phyloP scores from a whole-genome alignment of 2,329 filamentous ascomycete genomes.

The Botrytis byssoidea region DNA sequence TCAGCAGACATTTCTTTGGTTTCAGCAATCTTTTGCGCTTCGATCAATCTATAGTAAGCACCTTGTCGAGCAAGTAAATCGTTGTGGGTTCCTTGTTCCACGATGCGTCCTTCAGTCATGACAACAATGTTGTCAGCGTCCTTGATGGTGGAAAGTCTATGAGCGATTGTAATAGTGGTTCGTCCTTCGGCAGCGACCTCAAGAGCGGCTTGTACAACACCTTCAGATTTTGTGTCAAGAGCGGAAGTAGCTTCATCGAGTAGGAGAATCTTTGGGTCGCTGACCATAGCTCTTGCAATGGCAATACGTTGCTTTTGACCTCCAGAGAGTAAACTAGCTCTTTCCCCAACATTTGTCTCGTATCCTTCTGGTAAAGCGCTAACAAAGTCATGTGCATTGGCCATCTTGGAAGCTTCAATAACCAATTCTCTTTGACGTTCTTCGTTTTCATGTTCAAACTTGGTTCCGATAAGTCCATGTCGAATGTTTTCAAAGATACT shows the following conservation, averaged over 20 bases:
- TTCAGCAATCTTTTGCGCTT: constrained; percentile 77
- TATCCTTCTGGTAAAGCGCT: constrained; percentile 79
- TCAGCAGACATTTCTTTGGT: constrained; percentile 54
- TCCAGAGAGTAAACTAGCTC: constrained; percentile 87
- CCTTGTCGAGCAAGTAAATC: constrained; percentile 67
- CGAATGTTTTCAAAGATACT: constrained; percentile 88
- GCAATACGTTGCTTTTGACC: constrained; percentile 97
- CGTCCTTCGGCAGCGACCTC: constrained; percentile 81
- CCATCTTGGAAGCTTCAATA: constrained; percentile 78
- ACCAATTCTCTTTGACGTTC: constrained; percentile 71
- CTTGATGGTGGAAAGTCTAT: constrained; percentile 91
- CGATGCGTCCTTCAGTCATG: constrained; percentile 79
- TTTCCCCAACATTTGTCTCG: constrained; percentile 91
- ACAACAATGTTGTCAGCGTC: constrained; percentile 95
- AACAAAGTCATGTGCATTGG: constrained; percentile 94
- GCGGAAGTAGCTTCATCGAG: constrained; percentile 95
- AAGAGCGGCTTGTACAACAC: constrained; percentile 87
- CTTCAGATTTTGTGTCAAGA: constrained; percentile 91
- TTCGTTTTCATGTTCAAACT: constrained; percentile 64
- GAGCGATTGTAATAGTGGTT: constrained; percentile 94
- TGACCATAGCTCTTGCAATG: constrained; percentile 86
- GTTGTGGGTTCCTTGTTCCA: constrained; percentile 89
- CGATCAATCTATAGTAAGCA: constrained; percentile 82
- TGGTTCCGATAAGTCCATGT: constrained; percentile 86
- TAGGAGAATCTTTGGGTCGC: constrained; percentile 85